Base-by-base conservation (phyloP, 2,329 filamentous ascomycete species). In the Myriosclerotinia duriaeana region DNA sequence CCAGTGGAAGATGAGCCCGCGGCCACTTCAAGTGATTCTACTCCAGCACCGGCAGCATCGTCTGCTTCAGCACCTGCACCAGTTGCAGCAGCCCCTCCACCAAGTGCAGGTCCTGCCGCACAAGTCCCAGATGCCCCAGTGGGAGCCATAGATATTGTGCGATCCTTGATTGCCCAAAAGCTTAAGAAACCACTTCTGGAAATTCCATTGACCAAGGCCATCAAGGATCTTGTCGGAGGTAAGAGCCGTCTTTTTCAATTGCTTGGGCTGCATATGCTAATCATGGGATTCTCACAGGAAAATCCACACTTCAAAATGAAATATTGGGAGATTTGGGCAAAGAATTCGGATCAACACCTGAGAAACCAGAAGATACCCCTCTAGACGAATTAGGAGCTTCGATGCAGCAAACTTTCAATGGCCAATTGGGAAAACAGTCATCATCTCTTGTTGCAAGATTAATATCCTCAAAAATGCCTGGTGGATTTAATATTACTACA, bases 341-440 rank as follows among this genome's bases (percentile, higher is more conserved):
- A 79, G 95, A 99, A 80, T 99, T 99, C 74, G 95, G 95, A 68
- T 97, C 93, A 15, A 97, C 95, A 20, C 95, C 95, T 66, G 95
- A 99, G 78, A 98, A 98, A 83, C 94, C 95, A 63, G 95, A 99
- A 85, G 95, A 99, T 79, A 96, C 91, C 54, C 95, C 95, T 69
- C 84, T 99, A 55, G 95, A 99, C 78, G 95, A 99, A 80, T 85
- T 99, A 68, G 91, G 93, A 82, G 92, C 91, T 65, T 84, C 95
- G 11, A 97, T 99, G 90, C 95, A 99, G 81, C 89, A 92, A 56
- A 98, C 94, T n/a, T 99, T 99, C 82, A 95, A 97, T 80, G 95
- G 95, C 73, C 94, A 97, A 81, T 87, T 99, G 69, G 95, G 95
- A 79, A 99, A 99, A 81, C 93, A 97, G 74, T 96, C 95, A 0